Percentiles rank a stretch among this genome's conserved stretches.
These are phyloP conservation scores for Tolypocladium tropicale DNA, from an alignment of 2,329 filamentous ascomycete genomes.

Conservation along the genomic window DNA sequence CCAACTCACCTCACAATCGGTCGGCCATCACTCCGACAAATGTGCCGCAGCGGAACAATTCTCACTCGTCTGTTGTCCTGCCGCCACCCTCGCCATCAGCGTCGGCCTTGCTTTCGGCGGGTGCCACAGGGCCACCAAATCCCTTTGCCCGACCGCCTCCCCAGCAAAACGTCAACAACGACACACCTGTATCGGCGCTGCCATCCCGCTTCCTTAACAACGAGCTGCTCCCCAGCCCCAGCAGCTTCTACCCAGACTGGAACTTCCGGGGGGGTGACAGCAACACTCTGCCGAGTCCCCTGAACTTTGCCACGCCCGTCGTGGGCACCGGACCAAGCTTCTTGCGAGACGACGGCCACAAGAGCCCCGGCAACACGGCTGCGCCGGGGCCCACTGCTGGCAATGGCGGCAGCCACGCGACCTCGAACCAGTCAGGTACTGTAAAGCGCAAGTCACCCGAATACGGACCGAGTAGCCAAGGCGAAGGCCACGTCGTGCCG, in stretches of 20 bases:
- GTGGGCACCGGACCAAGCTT: constrained; percentile 53
- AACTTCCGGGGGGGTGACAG: constrained; percentile 61
- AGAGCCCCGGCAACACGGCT: constrained; percentile 7
- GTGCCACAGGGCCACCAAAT: constrained; percentile 85
- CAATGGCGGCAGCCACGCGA: constrained; percentile 6
- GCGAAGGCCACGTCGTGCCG: constrained; percentile 29
- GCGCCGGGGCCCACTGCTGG: constrained; percentile 5
- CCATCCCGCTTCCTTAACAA: constrained; percentile 85
- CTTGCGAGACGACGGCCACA: constrained; percentile 41
- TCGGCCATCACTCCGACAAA: constrained; percentile 48
- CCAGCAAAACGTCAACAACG: constrained; percentile 47
- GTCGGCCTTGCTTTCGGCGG: constrained; percentile 75
- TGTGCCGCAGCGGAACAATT: constrained; percentile 39
- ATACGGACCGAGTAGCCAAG: constrained; percentile 26
- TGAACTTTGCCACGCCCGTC: constrained; percentile 84
- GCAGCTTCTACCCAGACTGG: constrained; percentile 89
- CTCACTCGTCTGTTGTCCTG: constrained; percentile 63
- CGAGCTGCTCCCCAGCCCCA: constrained; percentile 81
- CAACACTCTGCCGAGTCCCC: constrained; percentile 82
- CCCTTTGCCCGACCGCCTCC: constrained; percentile 85
- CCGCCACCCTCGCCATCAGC: constrained; percentile 90
- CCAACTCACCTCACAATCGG: constrained; percentile 49
- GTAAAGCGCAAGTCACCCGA: constrained; percentile 51
- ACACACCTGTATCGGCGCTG: constrained; percentile 81
- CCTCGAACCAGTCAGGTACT: constrained; percentile 5